Evolutionary conservation across 2,329 filamentous ascomycete species (phyloP).

Genomic region (Lasiodiplodia sp.): DNA sequence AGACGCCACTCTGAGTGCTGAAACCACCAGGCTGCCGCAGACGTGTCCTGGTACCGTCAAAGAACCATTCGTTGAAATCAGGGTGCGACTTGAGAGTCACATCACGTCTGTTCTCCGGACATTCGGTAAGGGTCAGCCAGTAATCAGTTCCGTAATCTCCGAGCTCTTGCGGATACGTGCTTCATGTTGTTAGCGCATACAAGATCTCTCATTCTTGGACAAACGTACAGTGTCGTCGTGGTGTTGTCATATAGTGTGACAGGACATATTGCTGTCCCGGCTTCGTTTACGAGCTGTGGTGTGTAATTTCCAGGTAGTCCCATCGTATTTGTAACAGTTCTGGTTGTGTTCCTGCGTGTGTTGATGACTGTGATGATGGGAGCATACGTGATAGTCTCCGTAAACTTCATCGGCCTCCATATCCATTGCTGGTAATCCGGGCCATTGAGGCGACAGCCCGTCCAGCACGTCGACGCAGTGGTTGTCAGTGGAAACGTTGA

Average conservation of each 20-base stretch:
- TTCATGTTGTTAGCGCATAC: not conserved
- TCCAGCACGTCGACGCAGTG: not conserved
- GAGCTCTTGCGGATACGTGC: not conserved
- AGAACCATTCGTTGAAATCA: constrained; percentile 2
- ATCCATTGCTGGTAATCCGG: constrained; percentile 5
- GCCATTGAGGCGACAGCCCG: not conserved
- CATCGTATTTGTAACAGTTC: constrained; percentile 1
- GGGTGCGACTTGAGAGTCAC: constrained; percentile 6
- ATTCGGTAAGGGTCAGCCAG: constrained; percentile 3
- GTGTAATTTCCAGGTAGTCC: not conserved
- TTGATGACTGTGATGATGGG: constrained; percentile 1
- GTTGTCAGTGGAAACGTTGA: not conserved
- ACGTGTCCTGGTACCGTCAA: not conserved
- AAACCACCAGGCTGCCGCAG: constrained; percentile 1
- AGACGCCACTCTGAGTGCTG: constrained; percentile 3
- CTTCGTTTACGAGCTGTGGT: not conserved
- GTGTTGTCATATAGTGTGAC: constrained; percentile 5
- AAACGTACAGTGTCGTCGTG: not conserved
- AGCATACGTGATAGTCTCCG: constrained; percentile 1
- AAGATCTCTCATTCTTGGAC: not conserved
- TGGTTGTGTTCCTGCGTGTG: constrained; percentile 2
- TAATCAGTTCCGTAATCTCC: constrained; percentile 3
- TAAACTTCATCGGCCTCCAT: constrained; percentile 4
- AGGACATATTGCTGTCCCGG: not conserved
- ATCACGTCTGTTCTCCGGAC: constrained; percentile 1